These are phyloP conservation scores for Dactylis glomerata DNA, from an alignment of 176 grass and related monocot species.

Conservation along the genomic window DNA sequence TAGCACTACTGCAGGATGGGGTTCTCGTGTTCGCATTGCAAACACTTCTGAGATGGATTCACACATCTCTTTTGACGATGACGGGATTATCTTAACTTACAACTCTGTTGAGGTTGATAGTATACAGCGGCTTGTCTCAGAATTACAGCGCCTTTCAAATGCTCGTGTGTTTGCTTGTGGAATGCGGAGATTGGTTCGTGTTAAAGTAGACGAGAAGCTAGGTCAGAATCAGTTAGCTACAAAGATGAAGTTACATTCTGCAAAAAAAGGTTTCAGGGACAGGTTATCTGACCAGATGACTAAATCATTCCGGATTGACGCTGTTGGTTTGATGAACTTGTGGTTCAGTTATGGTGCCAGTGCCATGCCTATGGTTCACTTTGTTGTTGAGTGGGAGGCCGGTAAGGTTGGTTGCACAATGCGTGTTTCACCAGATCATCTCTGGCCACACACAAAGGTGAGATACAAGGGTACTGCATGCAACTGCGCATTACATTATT, in stretches of 20 bases:
- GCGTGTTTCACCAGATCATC: constrained; percentile 87
- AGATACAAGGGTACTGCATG: constrained; percentile 17
- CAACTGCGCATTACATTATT: constrained; percentile 27
- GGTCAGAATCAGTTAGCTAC: constrained; percentile 32
- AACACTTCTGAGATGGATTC: constrained; percentile 85
- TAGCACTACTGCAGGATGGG: constrained; percentile 62
- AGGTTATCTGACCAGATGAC: constrained; percentile 69
- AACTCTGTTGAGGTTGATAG: constrained; percentile 83
- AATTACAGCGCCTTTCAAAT: constrained; percentile 79
- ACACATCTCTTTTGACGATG: constrained; percentile 79
- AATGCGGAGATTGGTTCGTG: constrained; percentile 71
- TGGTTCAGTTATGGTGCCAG: constrained; percentile 83
- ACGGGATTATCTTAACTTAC: constrained; percentile 68
- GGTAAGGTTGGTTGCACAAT: constrained; percentile 71
- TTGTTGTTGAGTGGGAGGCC: constrained; percentile 89
- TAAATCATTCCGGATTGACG: constrained; percentile 86
- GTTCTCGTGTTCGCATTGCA: constrained; percentile 62
- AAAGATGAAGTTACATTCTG: constrained; percentile 34
- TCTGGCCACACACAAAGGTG: constrained; percentile 99
- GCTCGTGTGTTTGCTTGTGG: constrained; percentile 61
- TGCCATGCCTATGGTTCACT: constrained; percentile 74
- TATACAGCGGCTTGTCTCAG: constrained; percentile 69
- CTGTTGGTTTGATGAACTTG: constrained; percentile 84
- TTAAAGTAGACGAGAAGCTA: constrained; percentile 59
- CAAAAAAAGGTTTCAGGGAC: constrained; percentile 44